Percentiles rank a stretch among this genome's conserved stretches.
Conservation (phyloP, 2,329 filamentous ascomycete genomes). For the Aspergillus puulaauensis region DNA sequence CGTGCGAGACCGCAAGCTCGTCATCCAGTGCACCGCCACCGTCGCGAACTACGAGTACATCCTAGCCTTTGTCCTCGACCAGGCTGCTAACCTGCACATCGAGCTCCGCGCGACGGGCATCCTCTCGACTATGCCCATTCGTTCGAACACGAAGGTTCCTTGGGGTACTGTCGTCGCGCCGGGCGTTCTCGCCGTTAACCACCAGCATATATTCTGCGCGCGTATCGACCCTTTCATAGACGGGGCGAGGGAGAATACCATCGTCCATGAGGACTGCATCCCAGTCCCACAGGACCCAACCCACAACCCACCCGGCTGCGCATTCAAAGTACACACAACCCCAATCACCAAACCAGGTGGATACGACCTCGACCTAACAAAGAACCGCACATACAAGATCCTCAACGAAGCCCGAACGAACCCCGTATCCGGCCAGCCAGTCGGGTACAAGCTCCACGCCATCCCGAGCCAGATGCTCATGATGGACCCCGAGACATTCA, state of each 20-base stretch:
- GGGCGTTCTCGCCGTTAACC: constrained; percentile 66
- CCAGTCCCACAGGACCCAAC: constrained; percentile 56
- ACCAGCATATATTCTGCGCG: constrained; percentile 75
- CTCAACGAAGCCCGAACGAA: constrained; percentile 50
- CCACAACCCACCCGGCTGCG: constrained; percentile 55
- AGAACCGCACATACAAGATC: constrained; percentile 53
- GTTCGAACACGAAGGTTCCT: constrained; percentile 62
- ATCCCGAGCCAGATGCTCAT: constrained; percentile 20
- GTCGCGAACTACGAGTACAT: constrained; percentile 75
- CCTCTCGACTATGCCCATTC: constrained; percentile 59
- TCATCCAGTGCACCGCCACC: constrained; percentile 69
- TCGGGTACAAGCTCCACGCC: constrained; percentile 46
- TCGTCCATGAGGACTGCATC: constrained; percentile 58
- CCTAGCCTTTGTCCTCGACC: constrained; percentile 70
- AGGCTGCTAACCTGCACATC: constrained; percentile 66
- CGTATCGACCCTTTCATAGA: constrained; percentile 63
- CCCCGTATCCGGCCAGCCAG: constrained; percentile 45
- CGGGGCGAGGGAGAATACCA: constrained; percentile 51
- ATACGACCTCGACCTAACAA: constrained; percentile 43
- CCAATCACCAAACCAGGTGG: constrained; percentile 39
- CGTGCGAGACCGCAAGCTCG: constrained; percentile 64
- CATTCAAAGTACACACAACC: constrained; percentile 48
- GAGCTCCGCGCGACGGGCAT: constrained; percentile 71
- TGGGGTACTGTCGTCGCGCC: constrained; percentile 70
- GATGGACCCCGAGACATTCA: constrained; percentile 37